Conservation (phyloP, 306 rosid species). For the Lathyrus tuberosus region DNA sequence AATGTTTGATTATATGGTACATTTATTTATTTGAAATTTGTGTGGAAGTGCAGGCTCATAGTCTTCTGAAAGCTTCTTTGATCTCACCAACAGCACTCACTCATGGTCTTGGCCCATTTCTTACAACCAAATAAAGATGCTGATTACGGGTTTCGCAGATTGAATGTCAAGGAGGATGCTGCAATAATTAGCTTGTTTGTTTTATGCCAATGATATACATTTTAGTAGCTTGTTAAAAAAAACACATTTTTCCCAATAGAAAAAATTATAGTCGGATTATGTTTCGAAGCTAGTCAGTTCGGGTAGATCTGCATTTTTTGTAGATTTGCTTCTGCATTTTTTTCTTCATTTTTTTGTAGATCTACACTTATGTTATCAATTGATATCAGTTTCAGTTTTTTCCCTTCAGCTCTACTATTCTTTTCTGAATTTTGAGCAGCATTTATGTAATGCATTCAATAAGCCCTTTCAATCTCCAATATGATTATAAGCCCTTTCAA, state of each 20-base stretch:
- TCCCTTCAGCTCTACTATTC: background rate
- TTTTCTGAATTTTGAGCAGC: background rate
- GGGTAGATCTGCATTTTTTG: background rate
- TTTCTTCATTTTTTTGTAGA: background rate
- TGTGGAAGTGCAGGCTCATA: slow-evolving; percentile 9
- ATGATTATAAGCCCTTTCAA: too few species aligned
- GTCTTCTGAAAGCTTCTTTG: slow-evolving; percentile 34
- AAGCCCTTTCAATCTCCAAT: too few species aligned
- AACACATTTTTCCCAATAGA: background rate
- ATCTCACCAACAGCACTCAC: slow-evolving; percentile 27
- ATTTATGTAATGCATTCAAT: background rate
- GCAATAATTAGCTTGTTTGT: background rate
- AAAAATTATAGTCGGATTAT: background rate
- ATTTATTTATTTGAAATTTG: too few species aligned
- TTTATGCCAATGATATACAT: too few species aligned
- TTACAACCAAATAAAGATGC: background rate
- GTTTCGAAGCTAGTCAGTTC: background rate
- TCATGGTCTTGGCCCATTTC: background rate
- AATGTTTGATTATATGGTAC: too few species aligned
- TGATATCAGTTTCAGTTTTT: background rate
- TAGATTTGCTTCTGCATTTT: background rate
- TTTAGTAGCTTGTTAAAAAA: background rate
- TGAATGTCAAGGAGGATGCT: background rate
- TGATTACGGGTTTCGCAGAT: background rate
- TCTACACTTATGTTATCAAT: background rate